Evolutionary conservation across 805 yeast species (phyloP), one percentile per base, ranked within the genome.

Genomic region (Myxozyma sirexii): DNA sequence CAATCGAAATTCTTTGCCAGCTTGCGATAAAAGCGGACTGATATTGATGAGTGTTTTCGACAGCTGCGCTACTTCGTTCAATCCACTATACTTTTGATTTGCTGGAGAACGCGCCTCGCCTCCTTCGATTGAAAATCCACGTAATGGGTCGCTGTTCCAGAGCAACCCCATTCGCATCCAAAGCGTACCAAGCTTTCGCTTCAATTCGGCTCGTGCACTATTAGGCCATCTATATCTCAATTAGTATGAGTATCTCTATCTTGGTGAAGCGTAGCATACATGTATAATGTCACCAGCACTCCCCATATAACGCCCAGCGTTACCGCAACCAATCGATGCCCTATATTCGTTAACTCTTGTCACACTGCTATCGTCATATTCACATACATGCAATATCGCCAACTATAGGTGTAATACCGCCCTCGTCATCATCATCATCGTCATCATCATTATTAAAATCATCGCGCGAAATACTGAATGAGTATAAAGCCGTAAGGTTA

Each of bases 111-210:
- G n/a, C 8, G 7, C 21, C 2, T 13, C 17, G 7, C 21, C 10
- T 10, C 42, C 21, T n/a, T 15, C 4, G 4, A 4, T 15, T 8
- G n/a, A n/a, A 19, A 38, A 38, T 15, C n/a, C 42, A 8, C 48
- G n/a, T 62, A 89, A 73, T 1, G 92, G 90, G 64, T 88, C 93
- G 50, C 84, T 76, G 65, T 85, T 86, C 96, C 96, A 89, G 7
- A 85, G 79, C 23, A 90, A 79, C 1, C 96, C 96, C 80, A 89
- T 79, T 45, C 91, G 76, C 42, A 90, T 75, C 96, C 96, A 90
- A 23, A 88, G 76, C 1, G 84, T 74, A 0, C 90, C 82, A 23
- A 89, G 70, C 0, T 90, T 89, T 27, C 78, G 77, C 59, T 88
- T 83, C 60, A 89, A 74, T 49, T 90, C 75, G 13, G 82, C 77